These are phyloP conservation scores for Plasmodium vivax DNA, from an alignment of 169 alveolate species.

Conservation along the genomic window DNA sequence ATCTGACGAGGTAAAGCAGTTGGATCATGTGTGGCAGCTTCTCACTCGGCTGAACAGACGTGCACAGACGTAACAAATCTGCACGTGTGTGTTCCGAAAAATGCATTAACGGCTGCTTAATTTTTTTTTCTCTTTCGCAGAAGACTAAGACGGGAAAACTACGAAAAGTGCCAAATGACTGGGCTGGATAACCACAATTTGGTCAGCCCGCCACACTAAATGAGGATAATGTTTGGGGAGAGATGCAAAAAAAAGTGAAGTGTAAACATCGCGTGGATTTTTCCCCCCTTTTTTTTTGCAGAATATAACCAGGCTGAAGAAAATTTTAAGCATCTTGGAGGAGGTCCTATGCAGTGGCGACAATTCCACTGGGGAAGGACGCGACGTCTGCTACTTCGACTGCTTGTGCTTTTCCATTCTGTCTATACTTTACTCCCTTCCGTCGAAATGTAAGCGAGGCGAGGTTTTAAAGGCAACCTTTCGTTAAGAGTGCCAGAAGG, in stretches of 20 bases:
- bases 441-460: slow-evolving; percentile 60
- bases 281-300: neutral
- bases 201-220: slow-evolving; percentile 28
- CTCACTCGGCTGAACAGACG: neutral
- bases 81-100: neutral
- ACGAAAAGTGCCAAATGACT: slow-evolving; percentile 39
- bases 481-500: neutral
- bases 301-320: slow-evolving; percentile 60
- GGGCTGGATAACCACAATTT: slow-evolving; percentile 67
- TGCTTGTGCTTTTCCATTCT: slow-evolving; percentile 56
- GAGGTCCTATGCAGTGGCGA: neutral
- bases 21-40: neutral
- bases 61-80: neutral
- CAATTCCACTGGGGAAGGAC: neutral
- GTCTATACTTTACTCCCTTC: slow-evolving; percentile 72
- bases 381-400: slow-evolving; percentile 29
- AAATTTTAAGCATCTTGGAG: slow-evolving; percentile 46
- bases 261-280: neutral
- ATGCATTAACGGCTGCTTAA: neutral
- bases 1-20: slow-evolving; percentile 42
- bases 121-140: slow-evolving; percentile 10
- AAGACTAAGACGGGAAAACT: slow-evolving; percentile 29
- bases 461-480: neutral
- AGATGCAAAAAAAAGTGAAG: neutral
- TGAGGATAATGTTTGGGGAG: neutral